Conservation (phyloP, 441 rosid genomes). For the Francoa sonchifolia region DNA sequence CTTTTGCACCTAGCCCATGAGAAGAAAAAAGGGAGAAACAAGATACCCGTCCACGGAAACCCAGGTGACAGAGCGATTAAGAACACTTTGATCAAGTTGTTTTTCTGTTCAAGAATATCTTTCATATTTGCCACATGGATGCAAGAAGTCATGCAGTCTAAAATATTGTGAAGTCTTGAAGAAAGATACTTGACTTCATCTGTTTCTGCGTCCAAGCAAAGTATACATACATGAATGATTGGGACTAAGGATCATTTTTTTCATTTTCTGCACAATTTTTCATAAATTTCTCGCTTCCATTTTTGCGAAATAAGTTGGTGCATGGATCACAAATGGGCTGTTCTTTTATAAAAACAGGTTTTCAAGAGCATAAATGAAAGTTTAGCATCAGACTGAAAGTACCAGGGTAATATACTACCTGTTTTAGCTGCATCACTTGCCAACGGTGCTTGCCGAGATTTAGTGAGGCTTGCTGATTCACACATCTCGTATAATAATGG, state of each 20-base stretch:
- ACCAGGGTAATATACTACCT: slow-evolving; percentile 34
- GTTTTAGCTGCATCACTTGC: slow-evolving; percentile 39
- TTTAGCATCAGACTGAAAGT: slow-evolving; percentile 6
- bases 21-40: slow-evolving; percentile 9
- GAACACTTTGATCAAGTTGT: slow-evolving; percentile 41
- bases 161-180: slow-evolving; percentile 48
- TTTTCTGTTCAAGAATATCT: slow-evolving; percentile 41
- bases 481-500: slow-evolving; percentile 62
- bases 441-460: slow-evolving; percentile 24
- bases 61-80: slow-evolving; percentile 49
- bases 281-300: too few species aligned
- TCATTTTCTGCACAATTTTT: too few species aligned
- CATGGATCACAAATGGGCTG: too few species aligned
- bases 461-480: slow-evolving; percentile 32
- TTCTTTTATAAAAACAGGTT: too few species aligned
- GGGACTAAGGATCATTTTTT: too few species aligned
- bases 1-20: slow-evolving; percentile 1
- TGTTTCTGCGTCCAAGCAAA: slow-evolving; percentile 33
- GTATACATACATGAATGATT: too few species aligned
- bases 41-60: slow-evolving; percentile 73
- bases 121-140: slow-evolving; percentile 46
- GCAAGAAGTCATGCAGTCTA: slow-evolving; percentile 57
- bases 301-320: too few species aligned
- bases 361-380: neutral
- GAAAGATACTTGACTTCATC: slow-evolving; percentile 36